Conservation (phyloP, 495 filamentous ascomycete genomes). For the Penicillium simplicissimum region DNA sequence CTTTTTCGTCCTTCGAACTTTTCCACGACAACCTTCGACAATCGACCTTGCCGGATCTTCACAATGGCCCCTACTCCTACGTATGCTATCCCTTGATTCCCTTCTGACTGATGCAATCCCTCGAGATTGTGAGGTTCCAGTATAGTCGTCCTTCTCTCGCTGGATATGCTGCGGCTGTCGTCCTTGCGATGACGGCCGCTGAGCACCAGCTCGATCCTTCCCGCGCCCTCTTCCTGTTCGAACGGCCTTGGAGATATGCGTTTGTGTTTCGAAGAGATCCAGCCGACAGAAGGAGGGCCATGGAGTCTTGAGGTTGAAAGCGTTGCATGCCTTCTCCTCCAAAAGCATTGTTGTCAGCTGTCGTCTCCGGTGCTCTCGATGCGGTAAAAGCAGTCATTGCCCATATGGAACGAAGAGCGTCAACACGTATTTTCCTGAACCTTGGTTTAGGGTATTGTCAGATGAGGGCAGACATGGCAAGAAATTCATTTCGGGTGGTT, state of each 20-base stretch:
- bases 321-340: slow-evolving; percentile 64
- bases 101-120: slow-evolving; percentile 43
- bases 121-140: slow-evolving; percentile 56
- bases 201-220: slow-evolving; percentile 83
- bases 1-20: slow-evolving; percentile 27
- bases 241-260: slow-evolving; percentile 34
- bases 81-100: slow-evolving; percentile 57
- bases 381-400: slow-evolving; percentile 25
- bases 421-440: slow-evolving; percentile 58
- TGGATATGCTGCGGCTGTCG: slow-evolving; percentile 55
- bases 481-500: slow-evolving; percentile 17
- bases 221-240: slow-evolving; percentile 51
- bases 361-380: slow-evolving; percentile 29
- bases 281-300: slow-evolving; percentile 52
- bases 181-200: slow-evolving; percentile 37
- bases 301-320: slow-evolving; percentile 83
- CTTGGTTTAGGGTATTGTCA: slow-evolving; percentile 76
- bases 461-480: slow-evolving; percentile 54
- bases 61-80: slow-evolving; percentile 56
- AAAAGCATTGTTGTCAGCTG: slow-evolving; percentile 74
- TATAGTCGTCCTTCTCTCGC: slow-evolving; percentile 77
- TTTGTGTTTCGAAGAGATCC: slow-evolving; percentile 30
- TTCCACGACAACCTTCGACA: slow-evolving; percentile 43
- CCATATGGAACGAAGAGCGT: slow-evolving; percentile 38
- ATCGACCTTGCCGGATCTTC: slow-evolving; percentile 42